Conservation (phyloP, 495 filamentous ascomycete genomes). For the Trichoderma virens region DNA sequence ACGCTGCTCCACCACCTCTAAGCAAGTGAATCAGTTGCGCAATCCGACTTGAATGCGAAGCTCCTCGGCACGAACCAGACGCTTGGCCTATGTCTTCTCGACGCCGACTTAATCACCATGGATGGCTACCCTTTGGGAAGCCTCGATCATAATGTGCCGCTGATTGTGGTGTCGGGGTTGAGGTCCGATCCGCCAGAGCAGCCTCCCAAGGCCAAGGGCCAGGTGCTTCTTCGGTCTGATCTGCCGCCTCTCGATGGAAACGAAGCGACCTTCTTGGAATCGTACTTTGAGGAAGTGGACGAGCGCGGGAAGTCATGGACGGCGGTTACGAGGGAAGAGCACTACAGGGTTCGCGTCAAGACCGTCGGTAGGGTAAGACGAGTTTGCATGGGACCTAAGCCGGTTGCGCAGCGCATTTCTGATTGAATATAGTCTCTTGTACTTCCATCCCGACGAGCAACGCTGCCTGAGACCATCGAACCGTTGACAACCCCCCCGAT, state of each 20-base stretch:
- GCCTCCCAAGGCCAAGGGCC: constrained; percentile 37
- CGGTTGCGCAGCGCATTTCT: constrained; percentile 11
- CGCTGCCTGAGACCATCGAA: constrained; percentile 35
- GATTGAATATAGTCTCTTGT: constrained; percentile 34
- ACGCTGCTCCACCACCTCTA: background rate
- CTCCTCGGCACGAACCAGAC: background rate
- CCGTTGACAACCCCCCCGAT: constrained; percentile 29
- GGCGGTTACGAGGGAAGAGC: constrained; percentile 30
- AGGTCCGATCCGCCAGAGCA: constrained; percentile 17
- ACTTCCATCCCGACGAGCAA: constrained; percentile 45
- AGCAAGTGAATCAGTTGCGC: background rate
- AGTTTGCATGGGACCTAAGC: background rate
- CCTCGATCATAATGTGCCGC: constrained; percentile 67
- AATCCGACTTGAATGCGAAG: background rate
- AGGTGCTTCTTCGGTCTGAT: constrained; percentile 50
- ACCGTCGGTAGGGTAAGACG: constrained; percentile 62
- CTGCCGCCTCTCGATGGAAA: constrained; percentile 54
- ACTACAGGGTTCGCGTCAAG: constrained; percentile 51
- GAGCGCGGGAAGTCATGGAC: constrained; percentile 51
- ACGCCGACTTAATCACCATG: constrained; percentile 38
- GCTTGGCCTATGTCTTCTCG: constrained; percentile 7
- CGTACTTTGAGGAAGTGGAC: constrained; percentile 53
- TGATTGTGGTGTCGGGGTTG: constrained; percentile 70
- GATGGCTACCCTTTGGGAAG: constrained; percentile 73
- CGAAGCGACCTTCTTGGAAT: constrained; percentile 54